Evolutionary conservation across 495 filamentous ascomycete genomes (phyloP).

Genomic region (Corynascus novoguineensis): DNA sequence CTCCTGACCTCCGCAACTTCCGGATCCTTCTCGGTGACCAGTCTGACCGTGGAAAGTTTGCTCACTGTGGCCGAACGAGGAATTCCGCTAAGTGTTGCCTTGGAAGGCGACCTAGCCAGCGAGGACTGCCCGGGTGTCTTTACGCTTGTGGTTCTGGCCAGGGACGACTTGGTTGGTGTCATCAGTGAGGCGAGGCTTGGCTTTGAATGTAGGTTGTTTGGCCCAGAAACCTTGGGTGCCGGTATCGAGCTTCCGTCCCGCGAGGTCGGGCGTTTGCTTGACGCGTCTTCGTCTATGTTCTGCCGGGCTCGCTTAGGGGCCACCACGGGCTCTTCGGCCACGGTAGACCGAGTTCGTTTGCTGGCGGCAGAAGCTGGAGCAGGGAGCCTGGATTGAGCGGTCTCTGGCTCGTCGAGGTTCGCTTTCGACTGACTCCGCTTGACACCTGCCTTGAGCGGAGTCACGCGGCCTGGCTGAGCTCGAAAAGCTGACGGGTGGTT

Average conservation of each 20-base stretch:
- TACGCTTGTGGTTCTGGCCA: constrained; percentile 60
- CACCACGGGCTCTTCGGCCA: constrained; percentile 29
- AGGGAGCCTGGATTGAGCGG: constrained; percentile 35
- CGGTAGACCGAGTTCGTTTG: constrained; percentile 25
- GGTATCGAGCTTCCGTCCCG: constrained; percentile 44
- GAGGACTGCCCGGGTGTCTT: constrained; percentile 43
- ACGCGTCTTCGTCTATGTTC: constrained; percentile 52
- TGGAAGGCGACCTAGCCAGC: constrained; percentile 33
- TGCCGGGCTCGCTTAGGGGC: constrained; percentile 63
- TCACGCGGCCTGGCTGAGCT: constrained; percentile 52
- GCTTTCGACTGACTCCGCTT: constrained; percentile 56
- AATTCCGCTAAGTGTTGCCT: constrained; percentile 29
- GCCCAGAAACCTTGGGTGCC: constrained; percentile 37
- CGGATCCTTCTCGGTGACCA: constrained; percentile 15
- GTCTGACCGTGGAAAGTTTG: constrained; percentile 19
- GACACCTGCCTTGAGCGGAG: constrained; percentile 47
- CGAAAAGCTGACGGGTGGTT: constrained; percentile 77
- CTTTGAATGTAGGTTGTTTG: constrained; percentile 38
- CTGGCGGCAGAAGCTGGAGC: constrained; percentile 32
- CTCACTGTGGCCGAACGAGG: constrained; percentile 37
- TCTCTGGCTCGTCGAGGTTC: constrained; percentile 54
- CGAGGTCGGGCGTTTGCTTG: constrained; percentile 48
- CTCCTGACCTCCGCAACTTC: constrained; percentile 29
- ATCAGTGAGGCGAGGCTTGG: constrained; percentile 50
- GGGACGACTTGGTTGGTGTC: constrained; percentile 76